phyloP scores from a whole-genome alignment of 2,329 filamentous ascomycete species.

The Penicillium janthinellum region DNA sequence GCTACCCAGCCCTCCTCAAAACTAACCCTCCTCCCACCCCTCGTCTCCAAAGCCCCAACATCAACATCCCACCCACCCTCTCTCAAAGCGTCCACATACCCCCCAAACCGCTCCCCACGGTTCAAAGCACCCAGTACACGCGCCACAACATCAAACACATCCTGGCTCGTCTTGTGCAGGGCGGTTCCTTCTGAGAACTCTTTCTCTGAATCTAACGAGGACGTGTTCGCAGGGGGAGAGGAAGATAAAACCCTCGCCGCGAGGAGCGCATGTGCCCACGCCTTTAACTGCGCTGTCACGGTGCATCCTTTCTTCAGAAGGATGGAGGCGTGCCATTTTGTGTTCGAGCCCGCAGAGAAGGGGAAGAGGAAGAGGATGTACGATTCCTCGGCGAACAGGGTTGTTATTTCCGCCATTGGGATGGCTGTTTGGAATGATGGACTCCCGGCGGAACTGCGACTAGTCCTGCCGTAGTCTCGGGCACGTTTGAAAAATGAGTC shows the following conservation, averaged over 20 bases:
- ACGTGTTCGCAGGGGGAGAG: too few species aligned
- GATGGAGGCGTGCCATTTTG: conserved; percentile 53
- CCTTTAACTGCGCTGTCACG: conserved; percentile 56
- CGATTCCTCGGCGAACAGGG: conserved; percentile 52
- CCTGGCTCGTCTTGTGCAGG: neutral
- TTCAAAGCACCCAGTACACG: conserved; percentile 47
- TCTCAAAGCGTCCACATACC: conserved; percentile 46
- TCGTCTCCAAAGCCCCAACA: conserved; percentile 67
- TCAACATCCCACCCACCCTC: conserved; percentile 67
- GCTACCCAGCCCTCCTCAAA: neutral
- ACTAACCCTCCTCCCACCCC: conserved; percentile 49
- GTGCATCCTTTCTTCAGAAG: conserved; percentile 63
- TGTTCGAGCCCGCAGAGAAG: neutral
- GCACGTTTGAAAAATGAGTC: conserved; percentile 32
- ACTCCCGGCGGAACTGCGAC: neutral
- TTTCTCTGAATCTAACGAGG: neutral
- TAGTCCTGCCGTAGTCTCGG: conserved; percentile 7
- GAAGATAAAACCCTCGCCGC: conserved; percentile 39
- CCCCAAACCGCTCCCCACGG: conserved; percentile 46
- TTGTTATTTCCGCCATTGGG: conserved; percentile 52
- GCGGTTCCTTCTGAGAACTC: neutral
- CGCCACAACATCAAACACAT: conserved; percentile 35
- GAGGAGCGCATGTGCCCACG: conserved; percentile 64
- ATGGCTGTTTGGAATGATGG: conserved; percentile 37
- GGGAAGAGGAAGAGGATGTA: conserved; percentile 64